phyloP scores from a whole-genome alignment of 2,329 filamentous ascomycete species.

The Plenodomus tracheiphilus region DNA sequence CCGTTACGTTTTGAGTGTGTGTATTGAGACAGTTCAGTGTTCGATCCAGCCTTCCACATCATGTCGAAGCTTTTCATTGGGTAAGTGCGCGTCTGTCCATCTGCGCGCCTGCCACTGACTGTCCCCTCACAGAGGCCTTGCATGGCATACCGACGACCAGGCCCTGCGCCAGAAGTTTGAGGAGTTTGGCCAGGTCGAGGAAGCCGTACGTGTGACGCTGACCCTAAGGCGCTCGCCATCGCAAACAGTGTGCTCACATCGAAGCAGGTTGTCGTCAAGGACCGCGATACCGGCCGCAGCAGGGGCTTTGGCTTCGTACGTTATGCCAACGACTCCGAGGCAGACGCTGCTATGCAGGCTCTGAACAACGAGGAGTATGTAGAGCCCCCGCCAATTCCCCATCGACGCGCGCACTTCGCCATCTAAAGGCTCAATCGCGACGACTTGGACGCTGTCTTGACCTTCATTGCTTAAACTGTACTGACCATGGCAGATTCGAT shows the following conservation, averaged over 20 bases:
- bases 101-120: constrained; percentile 9
- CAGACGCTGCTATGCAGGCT: constrained; percentile 71
- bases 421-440: background rate
- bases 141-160: constrained; percentile 94
- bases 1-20: constrained; percentile 35
- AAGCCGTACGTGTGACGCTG: constrained; percentile 75
- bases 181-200: constrained; percentile 86
- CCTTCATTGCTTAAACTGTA: background rate
- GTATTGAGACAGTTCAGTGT: constrained; percentile 47
- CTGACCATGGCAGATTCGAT: constrained; percentile 70
- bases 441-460: background rate
- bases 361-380: constrained; percentile 93
- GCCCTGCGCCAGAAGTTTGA: constrained; percentile 90
- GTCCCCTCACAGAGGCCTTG: constrained; percentile 78
- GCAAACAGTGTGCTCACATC: constrained; percentile 17
- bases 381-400: background rate
- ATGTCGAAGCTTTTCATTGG: constrained; percentile 97
- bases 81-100: constrained; percentile 57
- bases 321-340: constrained; percentile 75
- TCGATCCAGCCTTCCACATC: constrained; percentile 39
- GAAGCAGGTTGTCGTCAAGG: constrained; percentile 88
- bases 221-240: background rate
- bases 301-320: constrained; percentile 97
- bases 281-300: constrained; percentile 94
- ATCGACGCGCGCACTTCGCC: background rate